These are phyloP conservation scores for Globisporangium irregulare DNA, from an alignment of 352 stramenopile species.

Conservation along the genomic window DNA sequence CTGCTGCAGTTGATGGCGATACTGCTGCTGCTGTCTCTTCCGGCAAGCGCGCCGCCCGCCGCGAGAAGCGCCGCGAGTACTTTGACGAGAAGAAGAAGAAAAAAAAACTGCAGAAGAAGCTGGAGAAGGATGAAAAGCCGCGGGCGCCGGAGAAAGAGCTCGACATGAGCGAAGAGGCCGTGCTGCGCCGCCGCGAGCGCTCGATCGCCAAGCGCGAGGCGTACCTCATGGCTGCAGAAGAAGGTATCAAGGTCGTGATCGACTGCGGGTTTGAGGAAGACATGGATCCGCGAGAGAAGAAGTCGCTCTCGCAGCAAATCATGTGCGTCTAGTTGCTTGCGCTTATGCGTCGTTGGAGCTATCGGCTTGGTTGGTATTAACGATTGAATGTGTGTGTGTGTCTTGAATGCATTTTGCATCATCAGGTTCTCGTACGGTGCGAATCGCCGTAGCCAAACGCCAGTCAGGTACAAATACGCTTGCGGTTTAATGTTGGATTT, in stretches of 20 bases:
- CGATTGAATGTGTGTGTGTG: not conserved
- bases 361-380: slow-evolving; percentile 3
- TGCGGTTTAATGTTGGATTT: not conserved
- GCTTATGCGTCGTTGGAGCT: not conserved
- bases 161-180: slow-evolving; percentile 78
- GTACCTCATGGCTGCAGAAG: slow-evolving; percentile 81
- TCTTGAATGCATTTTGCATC: not conserved
- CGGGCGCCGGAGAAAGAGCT: slow-evolving; percentile 42
- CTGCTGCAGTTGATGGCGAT: slow-evolving; percentile 13
- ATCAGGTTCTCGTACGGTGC: slow-evolving; percentile 82
- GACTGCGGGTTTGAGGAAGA: slow-evolving; percentile 93
- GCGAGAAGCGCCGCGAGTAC: slow-evolving; percentile 56
- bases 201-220: slow-evolving; percentile 64
- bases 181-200: slow-evolving; percentile 58
- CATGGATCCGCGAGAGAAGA: slow-evolving; percentile 93
- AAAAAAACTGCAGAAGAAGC: slow-evolving; percentile 78
- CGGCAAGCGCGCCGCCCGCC: slow-evolving; percentile 54
- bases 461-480: slow-evolving; percentile 38
- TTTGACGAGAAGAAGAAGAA: slow-evolving; percentile 82
- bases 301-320: slow-evolving; percentile 92
- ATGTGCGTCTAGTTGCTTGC: slow-evolving; percentile 61
- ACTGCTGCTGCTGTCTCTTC: not conserved
- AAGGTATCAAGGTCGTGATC: slow-evolving; percentile 84
- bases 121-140: slow-evolving; percentile 31
- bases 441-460: slow-evolving; percentile 55